Evolutionary conservation across 257 asterid species (phyloP), one percentile per base, ranked within the genome.

Genomic region (Rhazya stricta): DNA sequence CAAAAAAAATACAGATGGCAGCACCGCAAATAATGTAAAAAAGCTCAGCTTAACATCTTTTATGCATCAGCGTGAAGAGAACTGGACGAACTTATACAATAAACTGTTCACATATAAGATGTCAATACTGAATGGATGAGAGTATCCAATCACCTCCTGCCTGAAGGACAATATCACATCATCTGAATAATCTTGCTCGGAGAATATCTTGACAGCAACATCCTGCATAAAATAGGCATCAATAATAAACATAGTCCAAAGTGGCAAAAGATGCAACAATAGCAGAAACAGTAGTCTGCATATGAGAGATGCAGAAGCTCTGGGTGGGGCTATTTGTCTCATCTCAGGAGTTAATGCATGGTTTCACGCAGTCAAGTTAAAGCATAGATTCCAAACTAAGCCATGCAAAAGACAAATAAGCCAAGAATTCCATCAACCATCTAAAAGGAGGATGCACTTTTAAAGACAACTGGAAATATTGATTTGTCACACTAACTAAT

Each of bases 171-270:
- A 81, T 81, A 92, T 88, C 80, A 87, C 76, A 67, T 90, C 99
- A 50, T 94, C 96, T 10, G 97, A 89, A 86, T 90, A 92, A 75
- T 94, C 96, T 79, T 84, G 96, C 81, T 83, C 85, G 78, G 97
- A 87, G 84, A 94, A 94, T 69, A 92, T 91, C 90, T 94, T 94
- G 79, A 94, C 97, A 18, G 99, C 97, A 18, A 94, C 97, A 81
- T 94, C 99, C 99, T 94, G 89, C 82, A 77, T 7, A 67, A 78
- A 50, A 84, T 65, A 76, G 65, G 76, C 36, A 69, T 72, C 36
- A 54, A 66, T 82, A 50, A 66, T 19, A 18, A 66, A 37, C 37
- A 50, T 34, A 7, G 16, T 9, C 51, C 15, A 32, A 37, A 62
- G 42, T 19, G 25, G 46, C 25, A 53, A 30, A 1, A 62, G 18